Base-by-base conservation (phyloP, 1,284 basidiomycete genomes). In the Xanthoconium separans region DNA sequence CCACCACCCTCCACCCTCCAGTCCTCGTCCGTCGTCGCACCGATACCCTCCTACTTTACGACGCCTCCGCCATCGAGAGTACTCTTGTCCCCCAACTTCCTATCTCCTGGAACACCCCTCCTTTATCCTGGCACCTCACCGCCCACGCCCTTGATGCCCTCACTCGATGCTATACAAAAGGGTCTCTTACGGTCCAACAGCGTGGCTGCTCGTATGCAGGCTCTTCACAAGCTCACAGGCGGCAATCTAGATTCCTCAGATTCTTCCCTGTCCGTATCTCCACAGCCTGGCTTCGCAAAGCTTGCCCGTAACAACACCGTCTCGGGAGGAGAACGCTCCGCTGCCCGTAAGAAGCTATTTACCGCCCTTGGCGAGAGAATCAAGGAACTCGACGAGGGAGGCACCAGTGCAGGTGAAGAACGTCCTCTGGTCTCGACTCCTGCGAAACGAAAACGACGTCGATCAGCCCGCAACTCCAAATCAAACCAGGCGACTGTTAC, bases 121-220 rank as follows among this genome's bases (percentile, higher is more conserved):
- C 76, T 83, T 57, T 84, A 84, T 63, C 80, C 84, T 22, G 80
- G 80, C 6, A 79, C 81, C n/a, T 80, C 83, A 6, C 80, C 87
- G 6, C 78, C 84, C 6, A 84, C 83, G 1, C 85, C 86, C 13
- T 60, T 77, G 56, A 71, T 89, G 47, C 89, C 88, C 2, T 81
- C 87, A 8, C 74, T 92, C 4, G 87, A 90, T 64, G 85, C 85
- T 24, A 71, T 91, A 47, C 84, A 81, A 67, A 79, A 77, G 58
- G 82, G 86, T 24, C 75, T 92, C 7, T 83, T 86, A 65, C 83
- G 90, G 18, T 91, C 89, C 4, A 91, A 91, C 65, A 91, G 89
- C 65, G 86, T 88, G 27, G 74, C 77, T 9, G 80, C 83, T 24
- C 80, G 83, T 49, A 81, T 83, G 67, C 77, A 85, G 75, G 87